Evolutionary conservation across 1,284 basidiomycete species (phyloP).

Genomic region (Abortiporus biennis): DNA sequence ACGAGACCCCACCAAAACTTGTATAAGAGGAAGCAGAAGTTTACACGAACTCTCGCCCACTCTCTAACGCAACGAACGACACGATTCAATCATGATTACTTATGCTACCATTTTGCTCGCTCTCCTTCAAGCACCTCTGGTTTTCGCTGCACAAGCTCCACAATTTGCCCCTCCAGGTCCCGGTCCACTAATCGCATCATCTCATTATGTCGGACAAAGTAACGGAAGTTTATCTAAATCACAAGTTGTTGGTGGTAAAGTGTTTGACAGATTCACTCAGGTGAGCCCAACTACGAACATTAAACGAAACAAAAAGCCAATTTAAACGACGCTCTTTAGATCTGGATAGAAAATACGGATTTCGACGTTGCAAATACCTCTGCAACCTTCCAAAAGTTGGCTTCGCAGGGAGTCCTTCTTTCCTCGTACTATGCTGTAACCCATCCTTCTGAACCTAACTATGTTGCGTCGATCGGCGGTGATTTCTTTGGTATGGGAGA

Average conservation of each 20-base stretch:
- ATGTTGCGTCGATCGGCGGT: constrained; percentile 42
- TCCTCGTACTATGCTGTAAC: constrained; percentile 51
- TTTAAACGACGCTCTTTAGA: no score
- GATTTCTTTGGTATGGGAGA: constrained; percentile 52
- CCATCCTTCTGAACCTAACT: constrained; percentile 63
- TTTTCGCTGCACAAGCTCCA: constrained; percentile 25
- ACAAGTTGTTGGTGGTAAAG: constrained; percentile 31
- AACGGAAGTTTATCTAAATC: constrained; percentile 34
- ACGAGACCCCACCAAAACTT: no score
- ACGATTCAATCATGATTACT: no score
- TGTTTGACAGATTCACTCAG: constrained; percentile 41
- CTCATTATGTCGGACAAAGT: constrained; percentile 30
- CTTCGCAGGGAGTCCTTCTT: constrained; percentile 46
- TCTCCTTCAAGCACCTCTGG: no score
- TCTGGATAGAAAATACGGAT: constrained; percentile 44
- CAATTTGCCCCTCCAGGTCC: constrained; percentile 31
- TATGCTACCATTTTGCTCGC: no score
- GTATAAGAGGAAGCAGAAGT: no score
- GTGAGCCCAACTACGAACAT: constrained; percentile 5
- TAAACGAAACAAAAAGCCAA: no score
- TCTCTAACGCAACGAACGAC: no score
- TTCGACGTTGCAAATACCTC: constrained; percentile 24
- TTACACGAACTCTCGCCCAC: no score
- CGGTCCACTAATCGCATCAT: constrained; percentile 27
- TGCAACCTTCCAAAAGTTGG: constrained; percentile 40